Conservation (phyloP, 192 early-diverging fungal genomes). For the Nowakowskiella sp. region DNA sequence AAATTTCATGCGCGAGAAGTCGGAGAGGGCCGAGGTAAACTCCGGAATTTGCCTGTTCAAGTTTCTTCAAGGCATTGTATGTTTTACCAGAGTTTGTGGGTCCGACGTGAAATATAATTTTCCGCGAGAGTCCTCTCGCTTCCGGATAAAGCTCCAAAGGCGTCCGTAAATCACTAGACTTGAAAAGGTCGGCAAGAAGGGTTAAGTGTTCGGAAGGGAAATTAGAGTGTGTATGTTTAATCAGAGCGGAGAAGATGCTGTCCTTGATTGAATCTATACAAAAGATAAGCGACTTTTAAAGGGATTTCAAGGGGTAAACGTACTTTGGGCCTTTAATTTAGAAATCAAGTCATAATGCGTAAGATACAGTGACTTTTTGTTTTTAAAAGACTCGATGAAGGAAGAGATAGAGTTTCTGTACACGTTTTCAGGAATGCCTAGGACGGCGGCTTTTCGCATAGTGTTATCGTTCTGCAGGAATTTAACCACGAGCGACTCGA, state of each 20-base stretch:
- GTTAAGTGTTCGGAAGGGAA: neutral
- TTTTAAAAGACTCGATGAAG: too few species aligned
- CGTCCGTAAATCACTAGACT: slow-evolving; percentile 64
- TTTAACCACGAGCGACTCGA: too few species aligned
- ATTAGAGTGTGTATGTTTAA: slow-evolving; percentile 16
- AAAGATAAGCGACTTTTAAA: too few species aligned
- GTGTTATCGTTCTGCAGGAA: too few species aligned
- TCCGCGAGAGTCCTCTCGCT: slow-evolving; percentile 55
- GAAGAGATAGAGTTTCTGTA: too few species aligned
- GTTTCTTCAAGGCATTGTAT: slow-evolving; percentile 69
- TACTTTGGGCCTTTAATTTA: too few species aligned
- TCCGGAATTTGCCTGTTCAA: slow-evolving; percentile 52
- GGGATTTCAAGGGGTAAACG: too few species aligned
- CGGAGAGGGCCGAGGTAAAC: slow-evolving; percentile 88
- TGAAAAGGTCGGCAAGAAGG: slow-evolving; percentile 14
- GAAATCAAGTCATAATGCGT: too few species aligned
- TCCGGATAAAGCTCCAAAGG: slow-evolving; percentile 73
- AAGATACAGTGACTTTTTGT: too few species aligned
- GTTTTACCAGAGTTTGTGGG: slow-evolving; percentile 99
- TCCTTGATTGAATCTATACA: slow-evolving; percentile 26
- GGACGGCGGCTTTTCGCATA: too few species aligned
- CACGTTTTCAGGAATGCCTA: too few species aligned
- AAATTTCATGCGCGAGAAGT: slow-evolving; percentile 88
- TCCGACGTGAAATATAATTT: slow-evolving; percentile 88
- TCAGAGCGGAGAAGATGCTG: slow-evolving; percentile 25